phyloP scores from a whole-genome alignment of 495 filamentous ascomycete species.

The Xylona heveae region DNA sequence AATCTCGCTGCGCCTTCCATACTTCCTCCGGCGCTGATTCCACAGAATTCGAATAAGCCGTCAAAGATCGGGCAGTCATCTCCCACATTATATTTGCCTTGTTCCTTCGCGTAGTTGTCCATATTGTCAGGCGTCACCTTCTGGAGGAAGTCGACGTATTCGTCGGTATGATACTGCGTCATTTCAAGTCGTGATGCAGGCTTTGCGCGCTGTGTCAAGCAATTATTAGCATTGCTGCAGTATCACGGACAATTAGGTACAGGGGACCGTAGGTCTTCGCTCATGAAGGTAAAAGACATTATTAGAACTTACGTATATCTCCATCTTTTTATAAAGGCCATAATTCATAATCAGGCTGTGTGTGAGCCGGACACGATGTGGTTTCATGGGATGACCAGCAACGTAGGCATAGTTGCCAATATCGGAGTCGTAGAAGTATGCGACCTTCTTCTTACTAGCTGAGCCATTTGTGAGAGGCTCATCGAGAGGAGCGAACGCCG shows the following conservation, averaged over 20 bases:
- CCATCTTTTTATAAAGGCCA: slow-evolving; percentile 93
- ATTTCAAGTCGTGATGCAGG: slow-evolving; percentile 90
- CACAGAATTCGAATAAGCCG: slow-evolving; percentile 94
- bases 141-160: slow-evolving; percentile 95
- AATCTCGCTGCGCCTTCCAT: slow-evolving; percentile 92
- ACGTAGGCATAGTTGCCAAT: slow-evolving; percentile 97
- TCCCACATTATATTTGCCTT: slow-evolving; percentile 92
- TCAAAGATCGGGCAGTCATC: slow-evolving; percentile 98
- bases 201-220: slow-evolving; percentile 58
- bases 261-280: not conserved
- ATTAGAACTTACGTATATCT: slow-evolving; percentile 70
- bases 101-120: slow-evolving; percentile 80
- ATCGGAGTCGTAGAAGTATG: slow-evolving; percentile 96
- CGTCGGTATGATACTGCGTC: slow-evolving; percentile 98
- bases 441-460: slow-evolving; percentile 51
- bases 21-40: slow-evolving; percentile 88
- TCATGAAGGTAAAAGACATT: not conserved
- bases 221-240: slow-evolving; percentile 10
- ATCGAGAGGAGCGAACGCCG: slow-evolving; percentile 31
- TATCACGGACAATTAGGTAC: not conserved
- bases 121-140: slow-evolving; percentile 98
- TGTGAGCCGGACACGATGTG: slow-evolving; percentile 89
- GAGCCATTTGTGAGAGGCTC: slow-evolving; percentile 23
- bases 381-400: slow-evolving; percentile 98
- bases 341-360: slow-evolving; percentile 99